phyloP scores from a whole-genome alignment of 2,329 filamentous ascomycete species.

The Tolypocladium tropicale region DNA sequence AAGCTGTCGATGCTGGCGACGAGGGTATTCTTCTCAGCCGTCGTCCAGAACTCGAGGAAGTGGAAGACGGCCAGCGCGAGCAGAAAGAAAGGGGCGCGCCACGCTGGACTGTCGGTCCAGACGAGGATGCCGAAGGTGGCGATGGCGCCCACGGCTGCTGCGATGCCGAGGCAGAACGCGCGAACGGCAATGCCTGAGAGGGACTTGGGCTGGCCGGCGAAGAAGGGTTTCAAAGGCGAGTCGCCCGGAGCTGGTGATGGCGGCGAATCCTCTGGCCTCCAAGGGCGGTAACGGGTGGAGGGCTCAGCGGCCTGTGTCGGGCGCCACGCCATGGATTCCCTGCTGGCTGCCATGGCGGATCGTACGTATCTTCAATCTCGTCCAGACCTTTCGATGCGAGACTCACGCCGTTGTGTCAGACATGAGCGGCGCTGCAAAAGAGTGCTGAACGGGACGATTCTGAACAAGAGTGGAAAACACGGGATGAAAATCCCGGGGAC shows the following conservation, averaged over 20 bases:
- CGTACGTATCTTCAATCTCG: not conserved
- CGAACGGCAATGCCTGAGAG: slow-evolving; percentile 50
- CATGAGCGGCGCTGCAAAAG: not conserved
- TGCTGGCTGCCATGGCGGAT: not conserved
- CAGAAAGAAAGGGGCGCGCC: slow-evolving; percentile 58
- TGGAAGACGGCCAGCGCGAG: slow-evolving; percentile 69
- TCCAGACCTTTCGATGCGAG: not conserved
- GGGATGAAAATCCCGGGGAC: not conserved
- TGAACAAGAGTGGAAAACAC: not conserved
- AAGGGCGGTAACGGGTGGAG: slow-evolving; percentile 9
- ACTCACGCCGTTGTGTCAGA: not conserved
- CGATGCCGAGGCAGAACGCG: slow-evolving; percentile 42
- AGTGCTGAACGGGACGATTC: not conserved
- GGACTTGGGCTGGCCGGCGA: slow-evolving; percentile 41
- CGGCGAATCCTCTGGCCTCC: not conserved
- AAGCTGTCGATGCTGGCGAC: slow-evolving; percentile 66
- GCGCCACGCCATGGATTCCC: slow-evolving; percentile 1
- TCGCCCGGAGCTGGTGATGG: slow-evolving; percentile 13
- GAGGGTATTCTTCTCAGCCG: slow-evolving; percentile 71
- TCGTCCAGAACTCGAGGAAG: slow-evolving; percentile 93
- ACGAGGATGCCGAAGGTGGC: slow-evolving; percentile 20
- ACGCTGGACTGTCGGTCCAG: slow-evolving; percentile 35
- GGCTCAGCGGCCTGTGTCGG: not conserved
- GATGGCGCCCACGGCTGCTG: slow-evolving; percentile 26
- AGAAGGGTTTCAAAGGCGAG: slow-evolving; percentile 20